Evolutionary conservation across 352 stramenopile species (phyloP), one percentile per base, ranked within the genome.

Genomic region (Phytophthora megakarya): DNA sequence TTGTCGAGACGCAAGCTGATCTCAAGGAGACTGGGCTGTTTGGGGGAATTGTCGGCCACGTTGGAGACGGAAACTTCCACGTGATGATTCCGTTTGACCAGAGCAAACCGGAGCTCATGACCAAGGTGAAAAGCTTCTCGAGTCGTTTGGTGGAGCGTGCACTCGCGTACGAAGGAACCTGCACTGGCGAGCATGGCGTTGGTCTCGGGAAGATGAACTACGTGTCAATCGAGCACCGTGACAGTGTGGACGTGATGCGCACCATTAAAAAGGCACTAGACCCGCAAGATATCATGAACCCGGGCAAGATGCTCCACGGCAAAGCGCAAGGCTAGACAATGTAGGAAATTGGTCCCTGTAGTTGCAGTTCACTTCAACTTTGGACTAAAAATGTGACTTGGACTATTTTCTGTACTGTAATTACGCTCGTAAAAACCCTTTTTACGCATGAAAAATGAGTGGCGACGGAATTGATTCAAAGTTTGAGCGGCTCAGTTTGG

Each of bases 41-140:
- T 37, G 93, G 92, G 38, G 92, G 88, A 23, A 97, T 97, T 60
- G 94, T 99, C 58, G 83, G 73, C 61, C 88, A 95, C 60, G 80
- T 96, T 9, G 86, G 97, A 10, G 97, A 99, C 65, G 97, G 96
- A 23, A 99, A 99, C 75, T 99, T 99, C 72, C 96, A 99, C 73
- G 95, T 93, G 47, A 98, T 98, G 67, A 75, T 99, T 19, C 91
- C 97, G 12, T 89, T 96, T 53, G 80, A 96, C 55, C 75, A 73
- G 25, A 78, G 95, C 51, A 82, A 98, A 47, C 65, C 81, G 6
- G 75, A 86, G 38, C 81, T 98, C 44, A 84, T 97, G 65, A 57
- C 72, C 9, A 88, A 90, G 57, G 81, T 98, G 13, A 83, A 93
- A 58, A 67, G 79, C 37, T 91, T 99, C 26, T 97, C 92, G 67